Conservation (phyloP, 2,329 filamentous ascomycete genomes). For the Talaromyces piceae region DNA sequence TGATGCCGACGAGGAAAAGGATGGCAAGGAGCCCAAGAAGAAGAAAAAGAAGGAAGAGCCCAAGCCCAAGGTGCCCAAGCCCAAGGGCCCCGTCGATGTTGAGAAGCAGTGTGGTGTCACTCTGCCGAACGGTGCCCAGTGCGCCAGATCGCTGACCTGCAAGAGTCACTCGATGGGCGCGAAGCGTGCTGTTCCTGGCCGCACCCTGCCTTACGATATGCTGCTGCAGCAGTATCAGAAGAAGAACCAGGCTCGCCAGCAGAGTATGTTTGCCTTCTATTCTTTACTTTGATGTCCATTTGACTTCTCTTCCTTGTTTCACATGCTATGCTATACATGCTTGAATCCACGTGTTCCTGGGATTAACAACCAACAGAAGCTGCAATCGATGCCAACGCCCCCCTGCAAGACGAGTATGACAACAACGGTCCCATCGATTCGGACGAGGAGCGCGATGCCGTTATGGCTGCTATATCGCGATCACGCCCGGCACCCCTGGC, state of each 20-base stretch:
- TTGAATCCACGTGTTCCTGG: too few species aligned
- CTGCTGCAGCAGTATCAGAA: slow-evolving; percentile 82
- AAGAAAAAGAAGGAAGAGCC: slow-evolving; percentile 96
- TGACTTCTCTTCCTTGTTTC: background rate
- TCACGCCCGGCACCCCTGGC: slow-evolving; percentile 74
- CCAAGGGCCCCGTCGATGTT: slow-evolving; percentile 88
- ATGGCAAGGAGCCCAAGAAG: slow-evolving; percentile 73
- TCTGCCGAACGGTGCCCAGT: slow-evolving; percentile 76
- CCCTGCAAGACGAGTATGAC: slow-evolving; percentile 77
- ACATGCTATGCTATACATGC: too few species aligned
- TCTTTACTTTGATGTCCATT: slow-evolving; percentile 2
- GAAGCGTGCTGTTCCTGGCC: slow-evolving; percentile 78
- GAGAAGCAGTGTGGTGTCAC: slow-evolving; percentile 88
- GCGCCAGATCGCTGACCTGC: slow-evolving; percentile 82
- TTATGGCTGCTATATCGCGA: slow-evolving; percentile 71
- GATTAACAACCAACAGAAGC: slow-evolving; percentile 60
- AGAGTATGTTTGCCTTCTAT: slow-evolving; percentile 56
- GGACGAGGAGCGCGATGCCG: slow-evolving; percentile 84
- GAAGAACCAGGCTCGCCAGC: slow-evolving; percentile 97
- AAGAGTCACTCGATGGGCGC: slow-evolving; percentile 95
- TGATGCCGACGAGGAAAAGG: slow-evolving; percentile 58
- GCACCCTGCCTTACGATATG: slow-evolving; percentile 88
- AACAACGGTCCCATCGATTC: slow-evolving; percentile 78
- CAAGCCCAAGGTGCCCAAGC: slow-evolving; percentile 74
- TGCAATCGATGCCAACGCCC: slow-evolving; percentile 88